Conservation (phyloP, 805 yeast genomes). For the Candida oleophila region DNA sequence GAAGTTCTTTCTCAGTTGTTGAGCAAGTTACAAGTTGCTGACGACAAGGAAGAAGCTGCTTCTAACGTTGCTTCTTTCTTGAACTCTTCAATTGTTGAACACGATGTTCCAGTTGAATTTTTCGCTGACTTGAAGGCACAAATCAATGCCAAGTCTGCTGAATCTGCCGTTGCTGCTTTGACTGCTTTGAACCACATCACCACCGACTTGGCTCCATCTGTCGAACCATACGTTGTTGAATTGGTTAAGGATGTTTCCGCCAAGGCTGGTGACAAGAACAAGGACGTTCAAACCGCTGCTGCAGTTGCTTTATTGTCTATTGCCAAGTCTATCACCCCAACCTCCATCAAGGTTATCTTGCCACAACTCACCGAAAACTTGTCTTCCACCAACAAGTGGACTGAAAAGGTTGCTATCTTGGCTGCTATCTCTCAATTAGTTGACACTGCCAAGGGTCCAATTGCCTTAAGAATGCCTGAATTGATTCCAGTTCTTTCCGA, state of each 20-base stretch:
- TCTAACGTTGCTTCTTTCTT: slow-evolving; percentile 87
- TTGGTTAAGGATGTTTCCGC: slow-evolving; percentile 68
- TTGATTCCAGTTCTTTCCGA: slow-evolving; percentile 97
- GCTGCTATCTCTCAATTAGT: slow-evolving; percentile 84
- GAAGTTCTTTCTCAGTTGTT: slow-evolving; percentile 93
- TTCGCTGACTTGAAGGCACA: slow-evolving; percentile 74
- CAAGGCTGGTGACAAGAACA: slow-evolving; percentile 89
- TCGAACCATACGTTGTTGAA: slow-evolving; percentile 91
- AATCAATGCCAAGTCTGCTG: slow-evolving; percentile 75
- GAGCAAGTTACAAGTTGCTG: slow-evolving; percentile 90
- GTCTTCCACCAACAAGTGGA: slow-evolving; percentile 86
- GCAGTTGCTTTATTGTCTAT: slow-evolving; percentile 73
- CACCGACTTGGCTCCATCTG: slow-evolving; percentile 80
- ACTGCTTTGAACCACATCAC: slow-evolving; percentile 86
- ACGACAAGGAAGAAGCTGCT: slow-evolving; percentile 83
- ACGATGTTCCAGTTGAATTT: slow-evolving; percentile 92
- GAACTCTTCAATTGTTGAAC: slow-evolving; percentile 97
- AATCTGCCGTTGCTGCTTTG: slow-evolving; percentile 71
- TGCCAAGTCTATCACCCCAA: slow-evolving; percentile 83
- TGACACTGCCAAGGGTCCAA: slow-evolving; percentile 91
- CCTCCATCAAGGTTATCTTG: slow-evolving; percentile 85
- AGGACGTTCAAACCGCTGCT: slow-evolving; percentile 72
- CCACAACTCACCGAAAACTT: slow-evolving; percentile 76
- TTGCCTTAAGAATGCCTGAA: slow-evolving; percentile 99
- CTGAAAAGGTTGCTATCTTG: slow-evolving; percentile 91